A percentile compares a stretch with the other conserved stretches of the same genome.
phyloP scores from a whole-genome alignment of 2,329 filamentous ascomycete genomes.

The Fusarium sp. region DNA sequence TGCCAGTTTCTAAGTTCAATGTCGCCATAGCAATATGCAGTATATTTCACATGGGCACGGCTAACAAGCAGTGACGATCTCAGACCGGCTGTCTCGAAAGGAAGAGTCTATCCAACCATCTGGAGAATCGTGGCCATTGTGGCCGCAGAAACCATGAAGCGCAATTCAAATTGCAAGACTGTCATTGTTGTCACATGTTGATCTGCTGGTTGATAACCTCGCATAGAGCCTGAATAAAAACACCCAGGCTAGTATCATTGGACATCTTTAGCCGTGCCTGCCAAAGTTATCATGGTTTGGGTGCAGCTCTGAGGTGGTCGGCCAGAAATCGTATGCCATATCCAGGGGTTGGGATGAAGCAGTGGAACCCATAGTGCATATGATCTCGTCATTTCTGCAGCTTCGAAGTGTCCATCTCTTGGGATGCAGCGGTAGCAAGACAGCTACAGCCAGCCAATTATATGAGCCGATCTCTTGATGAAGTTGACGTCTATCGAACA shows the following conservation, averaged over 20 bases:
- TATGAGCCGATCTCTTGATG: not conserved
- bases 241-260: constrained; percentile 13
- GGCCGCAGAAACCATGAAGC: constrained; percentile 14
- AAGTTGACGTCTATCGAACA: not conserved
- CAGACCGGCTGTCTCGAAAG: not conserved
- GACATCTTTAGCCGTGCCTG: constrained; percentile 31
- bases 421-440: constrained; percentile 19
- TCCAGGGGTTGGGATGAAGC: constrained; percentile 34
- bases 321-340: constrained; percentile 20
- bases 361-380: constrained; percentile 39
- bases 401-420: constrained; percentile 19
- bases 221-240: constrained; percentile 32
- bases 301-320: constrained; percentile 12
- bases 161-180: constrained; percentile 1
- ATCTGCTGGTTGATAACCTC: constrained; percentile 14
- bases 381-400: constrained; percentile 43
- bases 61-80: constrained; percentile 15
- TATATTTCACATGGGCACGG: constrained; percentile 14
- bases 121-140: not conserved
- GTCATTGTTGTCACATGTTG: not conserved
- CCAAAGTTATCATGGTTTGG: constrained; percentile 19
- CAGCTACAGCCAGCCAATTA: constrained; percentile 19
- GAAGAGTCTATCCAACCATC: not conserved
- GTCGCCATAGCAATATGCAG: not conserved
- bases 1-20: not conserved